Evolutionary conservation across 352 stramenopile genomes (phyloP), one percentile per base, ranked within the genome.

Genomic region (Globisporangium canariense): DNA sequence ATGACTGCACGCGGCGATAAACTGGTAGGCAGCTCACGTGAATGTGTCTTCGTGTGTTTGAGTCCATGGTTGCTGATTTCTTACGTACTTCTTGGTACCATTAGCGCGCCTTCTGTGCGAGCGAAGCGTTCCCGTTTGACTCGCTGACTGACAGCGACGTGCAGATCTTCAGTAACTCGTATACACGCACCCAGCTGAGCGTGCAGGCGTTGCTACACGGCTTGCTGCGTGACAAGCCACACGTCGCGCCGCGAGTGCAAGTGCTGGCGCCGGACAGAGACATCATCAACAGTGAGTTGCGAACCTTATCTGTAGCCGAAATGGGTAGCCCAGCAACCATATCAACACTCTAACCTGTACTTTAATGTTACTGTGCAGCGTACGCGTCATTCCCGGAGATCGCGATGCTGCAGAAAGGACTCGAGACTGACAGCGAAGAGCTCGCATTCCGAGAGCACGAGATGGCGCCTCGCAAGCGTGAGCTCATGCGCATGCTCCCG

Each of bases 121-220:
- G 64, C 14, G 76, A 86, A 36, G 76, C 74, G 30, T 61, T 91
- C 22, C 34, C 32, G n/a, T 56, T 91, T n/a, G 74, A 73, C 36
- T 41, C 61, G 32, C 56, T 90, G 53, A 53, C 25, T 3, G 53
- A 64, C 3, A 45, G 66, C 1, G 70, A 89, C 58, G 65, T 90
- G 36, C 71, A 85, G 45, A 74, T 92, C 54, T 88, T 79, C 61
- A 86, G 81, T 64, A 92, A 89, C 51, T 58, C 78, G 30, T 93
- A 92, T 73, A 81, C 75, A 18, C 83, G 86, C 49, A 94, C 86
- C n/a, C 86, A 94, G 65, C 50, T 90, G 16, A 94, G 86, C 66
- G 83, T 79, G 13, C 79, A 91, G 65, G 76, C 81, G 40, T 59
- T 94, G 36, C 69, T 94, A 18, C 66, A 52, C 1, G 79, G 75